Conservation (phyloP, 352 stramenopile species). For the Aphanomyces stellatus region DNA sequence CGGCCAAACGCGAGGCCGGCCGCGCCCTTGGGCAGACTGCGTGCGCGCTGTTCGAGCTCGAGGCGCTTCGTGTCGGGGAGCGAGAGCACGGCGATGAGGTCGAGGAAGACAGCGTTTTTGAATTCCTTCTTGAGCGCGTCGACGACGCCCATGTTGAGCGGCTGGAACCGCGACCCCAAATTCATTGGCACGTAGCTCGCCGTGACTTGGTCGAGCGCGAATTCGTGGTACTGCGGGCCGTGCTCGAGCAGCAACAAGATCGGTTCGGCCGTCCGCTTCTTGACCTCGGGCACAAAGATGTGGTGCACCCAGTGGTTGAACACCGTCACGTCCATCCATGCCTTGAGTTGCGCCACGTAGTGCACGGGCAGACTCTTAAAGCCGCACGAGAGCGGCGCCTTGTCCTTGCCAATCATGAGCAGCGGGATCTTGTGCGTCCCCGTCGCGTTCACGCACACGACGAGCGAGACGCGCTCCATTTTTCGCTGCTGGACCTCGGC, state of each 20-base stretch:
- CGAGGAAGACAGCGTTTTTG: conserved; percentile 41
- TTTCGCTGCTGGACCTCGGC: conserved; percentile 23
- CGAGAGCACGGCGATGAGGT: conserved; percentile 35
- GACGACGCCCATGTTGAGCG: conserved; percentile 30
- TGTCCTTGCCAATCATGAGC: conserved; percentile 39
- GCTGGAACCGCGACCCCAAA: conserved; percentile 24
- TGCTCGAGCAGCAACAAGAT: conserved; percentile 43
- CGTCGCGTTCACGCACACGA: conserved; percentile 42
- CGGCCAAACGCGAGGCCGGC: conserved; percentile 31
- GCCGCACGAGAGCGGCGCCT: conserved; percentile 22
- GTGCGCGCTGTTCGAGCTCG: conserved; percentile 31
- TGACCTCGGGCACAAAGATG: conserved; percentile 40
- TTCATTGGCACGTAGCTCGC: conserved; percentile 34
- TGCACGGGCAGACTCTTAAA: conserved; percentile 20
- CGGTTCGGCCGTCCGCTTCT: conserved; percentile 31
- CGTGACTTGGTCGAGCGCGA: conserved; percentile 31
- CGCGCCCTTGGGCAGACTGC: conserved; percentile 28
- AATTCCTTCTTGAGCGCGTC: conserved; percentile 44
- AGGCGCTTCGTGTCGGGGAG: conserved; percentile 34
- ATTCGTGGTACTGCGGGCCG: conserved; percentile 29
- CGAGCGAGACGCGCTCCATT: conserved; percentile 32
- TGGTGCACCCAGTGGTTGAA: conserved; percentile 44
- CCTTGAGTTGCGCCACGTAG: conserved; percentile 38
- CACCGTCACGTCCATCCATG: conserved; percentile 43
- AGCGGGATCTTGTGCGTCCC: conserved; percentile 48